phyloP scores from a whole-genome alignment of 2,329 filamentous ascomycete genomes.

The Pseudogymnoascus sp. region DNA sequence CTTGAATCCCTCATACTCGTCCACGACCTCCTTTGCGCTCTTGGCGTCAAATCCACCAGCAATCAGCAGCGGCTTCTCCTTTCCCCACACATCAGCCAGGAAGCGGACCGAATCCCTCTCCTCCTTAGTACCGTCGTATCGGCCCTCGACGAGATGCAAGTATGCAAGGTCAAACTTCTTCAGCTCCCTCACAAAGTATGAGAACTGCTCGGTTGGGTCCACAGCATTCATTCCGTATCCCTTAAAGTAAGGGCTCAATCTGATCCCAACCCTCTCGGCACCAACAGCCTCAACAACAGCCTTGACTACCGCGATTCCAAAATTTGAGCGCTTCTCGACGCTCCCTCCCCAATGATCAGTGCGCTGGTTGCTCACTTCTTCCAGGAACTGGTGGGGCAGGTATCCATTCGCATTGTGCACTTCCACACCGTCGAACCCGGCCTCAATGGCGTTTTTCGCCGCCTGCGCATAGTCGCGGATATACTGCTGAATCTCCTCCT shows the following conservation, averaged over 20 bases:
- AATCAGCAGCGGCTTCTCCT: slow-evolving; percentile 39
- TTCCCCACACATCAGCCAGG: slow-evolving; percentile 37
- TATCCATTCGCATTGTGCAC: slow-evolving; percentile 39
- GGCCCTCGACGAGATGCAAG: slow-evolving; percentile 45
- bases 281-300: slow-evolving; percentile 43
- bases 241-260: slow-evolving; percentile 56
- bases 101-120: slow-evolving; percentile 29
- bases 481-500: slow-evolving; percentile 29
- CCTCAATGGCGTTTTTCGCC: slow-evolving; percentile 40
- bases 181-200: slow-evolving; percentile 36
- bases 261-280: slow-evolving; percentile 43
- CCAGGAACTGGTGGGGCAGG: slow-evolving; percentile 48
- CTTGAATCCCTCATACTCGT: slow-evolving; percentile 25
- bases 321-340: slow-evolving; percentile 41
- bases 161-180: slow-evolving; percentile 37
- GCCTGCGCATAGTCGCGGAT: slow-evolving; percentile 34
- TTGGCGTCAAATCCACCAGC: slow-evolving; percentile 38
- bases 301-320: slow-evolving; percentile 44
- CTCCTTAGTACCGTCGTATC: slow-evolving; percentile 36
- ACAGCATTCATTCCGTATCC: slow-evolving; percentile 41
- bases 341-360: slow-evolving; percentile 43
- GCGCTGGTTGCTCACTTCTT: slow-evolving; percentile 45
- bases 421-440: slow-evolving; percentile 47
- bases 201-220: slow-evolving; percentile 37
- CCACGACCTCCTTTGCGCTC: slow-evolving; percentile 31